phyloP scores from a whole-genome alignment of 1,284 basidiomycete genomes.

The Microbotryomycetes sp. region DNA sequence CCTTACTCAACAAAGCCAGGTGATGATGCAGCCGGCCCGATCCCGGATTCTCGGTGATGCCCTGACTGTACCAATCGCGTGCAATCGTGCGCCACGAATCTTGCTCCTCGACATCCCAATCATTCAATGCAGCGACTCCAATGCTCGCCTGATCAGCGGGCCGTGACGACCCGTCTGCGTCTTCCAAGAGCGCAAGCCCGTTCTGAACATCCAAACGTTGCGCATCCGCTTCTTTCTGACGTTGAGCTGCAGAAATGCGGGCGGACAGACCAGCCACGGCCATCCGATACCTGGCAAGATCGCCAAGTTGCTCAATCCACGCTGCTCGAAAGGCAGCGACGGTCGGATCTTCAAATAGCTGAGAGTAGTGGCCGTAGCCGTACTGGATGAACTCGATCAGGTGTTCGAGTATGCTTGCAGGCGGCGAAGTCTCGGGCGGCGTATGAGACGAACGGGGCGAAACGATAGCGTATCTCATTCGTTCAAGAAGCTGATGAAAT shows the following conservation, averaged over 20 bases:
- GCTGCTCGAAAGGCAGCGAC: conserved; percentile 64
- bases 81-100: conserved; percentile 87
- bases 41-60: conserved; percentile 79
- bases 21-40: conserved; percentile 90
- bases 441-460: conserved; percentile 38
- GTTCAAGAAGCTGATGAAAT: conserved; percentile 83
- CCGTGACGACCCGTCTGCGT: conserved; percentile 44
- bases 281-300: conserved; percentile 91
- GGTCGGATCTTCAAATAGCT: conserved; percentile 72
- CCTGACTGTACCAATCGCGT: conserved; percentile 84
- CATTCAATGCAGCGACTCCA: conserved; percentile 74
- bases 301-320: conserved; percentile 94
- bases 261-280: conserved; percentile 54
- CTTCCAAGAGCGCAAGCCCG: conserved; percentile 7
- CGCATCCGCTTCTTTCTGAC: not conserved
- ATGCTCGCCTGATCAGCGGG: conserved; percentile 51
- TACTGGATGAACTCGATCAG: conserved; percentile 89
- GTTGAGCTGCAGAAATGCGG: conserved; percentile 17
- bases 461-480: conserved; percentile 70
- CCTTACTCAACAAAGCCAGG: conserved; percentile 76
- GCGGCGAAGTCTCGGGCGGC: not conserved
- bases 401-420: conserved; percentile 51
- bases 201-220: not conserved
- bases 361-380: conserved; percentile 88
- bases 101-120: conserved; percentile 83